Conservation (phyloP, 2,329 filamentous ascomycete genomes). For the Botrytis fragariae region DNA sequence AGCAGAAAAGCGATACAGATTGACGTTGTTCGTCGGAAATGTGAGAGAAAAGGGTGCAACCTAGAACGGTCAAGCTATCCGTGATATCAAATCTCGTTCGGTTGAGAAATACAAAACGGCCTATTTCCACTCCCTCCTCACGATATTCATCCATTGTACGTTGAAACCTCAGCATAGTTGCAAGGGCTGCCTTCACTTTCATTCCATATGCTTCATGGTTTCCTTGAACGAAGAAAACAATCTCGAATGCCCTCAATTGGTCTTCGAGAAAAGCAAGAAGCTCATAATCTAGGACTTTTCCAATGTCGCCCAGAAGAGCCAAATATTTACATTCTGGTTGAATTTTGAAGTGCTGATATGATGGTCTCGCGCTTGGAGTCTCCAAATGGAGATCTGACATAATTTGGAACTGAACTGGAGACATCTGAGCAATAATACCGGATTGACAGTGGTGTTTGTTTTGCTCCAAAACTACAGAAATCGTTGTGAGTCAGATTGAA, state of each 20-base stretch:
- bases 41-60: slow-evolving; percentile 50
- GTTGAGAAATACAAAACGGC: slow-evolving; percentile 42
- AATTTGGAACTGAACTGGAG: slow-evolving; percentile 21
- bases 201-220: slow-evolving; percentile 10
- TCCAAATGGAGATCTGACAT: slow-evolving; percentile 27
- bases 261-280: slow-evolving; percentile 17
- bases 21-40: slow-evolving; percentile 42
- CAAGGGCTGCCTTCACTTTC: slow-evolving; percentile 5
- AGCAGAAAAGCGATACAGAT: slow-evolving; percentile 19
- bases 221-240: slow-evolving; percentile 17
- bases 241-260: background rate
- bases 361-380: slow-evolving; percentile 22
- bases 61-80: slow-evolving; percentile 42
- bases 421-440: slow-evolving; percentile 15
- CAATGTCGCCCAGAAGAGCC: slow-evolving; percentile 23
- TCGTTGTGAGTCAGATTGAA: background rate
- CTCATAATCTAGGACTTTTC: slow-evolving; percentile 12
- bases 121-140: slow-evolving; percentile 4
- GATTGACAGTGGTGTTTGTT: background rate
- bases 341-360: slow-evolving; percentile 23
- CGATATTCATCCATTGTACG: background rate
- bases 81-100: slow-evolving; percentile 42
- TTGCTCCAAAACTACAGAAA: background rate
- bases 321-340: slow-evolving; percentile 21
- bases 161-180: background rate